Evolutionary conservation across 176 grass and related monocot genomes (phyloP).

Genomic region (Raddia guianensis): DNA sequence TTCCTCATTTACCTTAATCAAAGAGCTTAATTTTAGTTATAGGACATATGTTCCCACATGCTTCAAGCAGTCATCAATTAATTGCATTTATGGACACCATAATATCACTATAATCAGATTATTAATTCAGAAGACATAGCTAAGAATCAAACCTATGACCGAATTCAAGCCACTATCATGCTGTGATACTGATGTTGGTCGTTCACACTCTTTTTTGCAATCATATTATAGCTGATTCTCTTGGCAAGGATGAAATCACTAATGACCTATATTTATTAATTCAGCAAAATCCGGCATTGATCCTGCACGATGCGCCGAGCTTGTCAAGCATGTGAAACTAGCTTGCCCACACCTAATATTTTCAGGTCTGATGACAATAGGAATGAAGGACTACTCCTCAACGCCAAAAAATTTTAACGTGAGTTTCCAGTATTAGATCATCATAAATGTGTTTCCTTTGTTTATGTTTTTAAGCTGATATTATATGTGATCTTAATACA

Average conservation of each 20-base stretch:
- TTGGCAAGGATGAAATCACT: neutral
- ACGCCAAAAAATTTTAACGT: slow-evolving; percentile 89
- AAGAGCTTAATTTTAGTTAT: neutral
- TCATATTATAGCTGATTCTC: slow-evolving; percentile 5
- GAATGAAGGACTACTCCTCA: slow-evolving; percentile 86
- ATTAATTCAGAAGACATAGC: slow-evolving; percentile 4
- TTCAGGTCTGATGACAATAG: slow-evolving; percentile 94
- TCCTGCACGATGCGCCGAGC: slow-evolving; percentile 64
- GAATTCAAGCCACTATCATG: neutral
- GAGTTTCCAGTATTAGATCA: slow-evolving; percentile 1
- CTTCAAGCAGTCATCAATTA: neutral
- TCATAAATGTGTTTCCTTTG: neutral
- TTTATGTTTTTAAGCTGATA: neutral
- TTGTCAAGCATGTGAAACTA: slow-evolving; percentile 79
- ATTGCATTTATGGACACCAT: neutral
- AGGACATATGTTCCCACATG: neutral
- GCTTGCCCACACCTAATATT: slow-evolving; percentile 74
- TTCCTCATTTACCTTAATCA: neutral
- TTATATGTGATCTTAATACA: slow-evolving; percentile 37
- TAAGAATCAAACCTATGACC: neutral
- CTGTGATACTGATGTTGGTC: neutral
- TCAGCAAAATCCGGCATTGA: slow-evolving; percentile 93
- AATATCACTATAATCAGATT: neutral
- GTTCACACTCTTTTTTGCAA: neutral
- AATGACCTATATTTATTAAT: slow-evolving; percentile 18